phyloP scores from a whole-genome alignment of 805 yeast genomes.

The Debaryomyces tyrocola region DNA sequence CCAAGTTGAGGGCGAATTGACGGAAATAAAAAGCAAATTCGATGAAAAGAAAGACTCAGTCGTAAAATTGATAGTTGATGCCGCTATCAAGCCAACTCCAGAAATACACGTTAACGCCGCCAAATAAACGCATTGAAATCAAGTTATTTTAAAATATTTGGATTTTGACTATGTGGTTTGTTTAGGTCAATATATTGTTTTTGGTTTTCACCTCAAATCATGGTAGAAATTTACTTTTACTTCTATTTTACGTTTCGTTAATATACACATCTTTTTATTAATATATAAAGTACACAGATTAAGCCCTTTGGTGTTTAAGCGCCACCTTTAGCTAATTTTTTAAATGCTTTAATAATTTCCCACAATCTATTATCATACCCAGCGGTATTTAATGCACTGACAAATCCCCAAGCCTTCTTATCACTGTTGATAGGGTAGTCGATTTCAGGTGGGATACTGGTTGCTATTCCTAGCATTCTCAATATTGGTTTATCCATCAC shows the following conservation, averaged over 20 bases:
- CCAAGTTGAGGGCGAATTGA: conserved; percentile 68
- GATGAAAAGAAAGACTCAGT: conserved; percentile 64
- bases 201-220: too few species aligned
- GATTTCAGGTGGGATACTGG: conserved; percentile 81
- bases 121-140: background rate
- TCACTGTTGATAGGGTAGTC: conserved; percentile 89
- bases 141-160: too few species aligned
- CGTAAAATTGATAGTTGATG: conserved; percentile 72
- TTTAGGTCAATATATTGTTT: too few species aligned
- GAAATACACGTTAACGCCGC: conserved; percentile 78
- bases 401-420: conserved; percentile 85
- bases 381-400: conserved; percentile 74
- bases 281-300: background rate
- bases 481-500: conserved; percentile 82
- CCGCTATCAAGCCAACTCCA: conserved; percentile 78
- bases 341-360: conserved; percentile 50
- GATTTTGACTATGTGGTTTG: too few species aligned
- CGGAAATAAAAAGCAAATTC: conserved; percentile 64
- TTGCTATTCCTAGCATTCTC: conserved; percentile 54
- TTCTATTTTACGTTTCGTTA: background rate
- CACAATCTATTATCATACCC: conserved; percentile 78
- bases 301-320: conserved; percentile 1
- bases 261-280: background rate
- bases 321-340: conserved; percentile 38
- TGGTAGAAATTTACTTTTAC: background rate